A percentile compares a stretch with the other conserved stretches of the same genome.
phyloP scores from a whole-genome alignment of 2,329 filamentous ascomycete species.

The Xylariomycetidae sp. region DNA sequence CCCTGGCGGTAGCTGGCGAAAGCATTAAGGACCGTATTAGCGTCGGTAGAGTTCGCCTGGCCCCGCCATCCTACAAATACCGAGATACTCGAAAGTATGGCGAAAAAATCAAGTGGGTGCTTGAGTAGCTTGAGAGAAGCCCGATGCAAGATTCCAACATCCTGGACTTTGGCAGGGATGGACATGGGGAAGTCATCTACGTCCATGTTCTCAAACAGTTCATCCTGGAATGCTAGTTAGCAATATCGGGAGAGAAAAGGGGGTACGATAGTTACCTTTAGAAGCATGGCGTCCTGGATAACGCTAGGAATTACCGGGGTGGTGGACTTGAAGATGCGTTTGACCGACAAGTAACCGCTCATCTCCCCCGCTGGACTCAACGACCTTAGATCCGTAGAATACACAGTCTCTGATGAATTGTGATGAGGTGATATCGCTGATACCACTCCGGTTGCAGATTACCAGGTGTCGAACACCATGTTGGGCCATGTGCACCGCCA shows the following conservation, averaged over 20 bases:
- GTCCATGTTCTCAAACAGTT: slow-evolving; percentile 24
- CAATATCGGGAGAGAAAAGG: not conserved
- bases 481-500: too few relatives aligned
- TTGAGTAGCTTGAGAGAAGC: slow-evolving; percentile 10
- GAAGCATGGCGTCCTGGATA: slow-evolving; percentile 28
- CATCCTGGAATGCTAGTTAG: too few relatives aligned
- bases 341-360: slow-evolving; percentile 8
- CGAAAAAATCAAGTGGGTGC: slow-evolving; percentile 38
- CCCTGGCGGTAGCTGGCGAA: slow-evolving; percentile 31
- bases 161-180: slow-evolving; percentile 29
- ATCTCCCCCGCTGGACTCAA: too few relatives aligned
- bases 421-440: too few relatives aligned
- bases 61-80: slow-evolving; percentile 30
- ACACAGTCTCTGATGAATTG: too few relatives aligned
- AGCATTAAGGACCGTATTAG: slow-evolving; percentile 36
- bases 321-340: slow-evolving; percentile 4
- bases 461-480: too few relatives aligned
- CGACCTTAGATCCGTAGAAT: too few relatives aligned
- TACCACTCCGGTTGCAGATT: too few relatives aligned
- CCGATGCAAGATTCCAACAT: slow-evolving; percentile 34
- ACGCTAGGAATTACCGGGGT: slow-evolving; percentile 14
- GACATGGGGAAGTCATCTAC: slow-evolving; percentile 24
- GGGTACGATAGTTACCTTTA: slow-evolving; percentile 10
- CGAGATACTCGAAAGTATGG: slow-evolving; percentile 29
- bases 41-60: slow-evolving; percentile 38